Evolutionary conservation across 257 asterid species (phyloP).

Genomic region (Galeopsis tetrahit): DNA sequence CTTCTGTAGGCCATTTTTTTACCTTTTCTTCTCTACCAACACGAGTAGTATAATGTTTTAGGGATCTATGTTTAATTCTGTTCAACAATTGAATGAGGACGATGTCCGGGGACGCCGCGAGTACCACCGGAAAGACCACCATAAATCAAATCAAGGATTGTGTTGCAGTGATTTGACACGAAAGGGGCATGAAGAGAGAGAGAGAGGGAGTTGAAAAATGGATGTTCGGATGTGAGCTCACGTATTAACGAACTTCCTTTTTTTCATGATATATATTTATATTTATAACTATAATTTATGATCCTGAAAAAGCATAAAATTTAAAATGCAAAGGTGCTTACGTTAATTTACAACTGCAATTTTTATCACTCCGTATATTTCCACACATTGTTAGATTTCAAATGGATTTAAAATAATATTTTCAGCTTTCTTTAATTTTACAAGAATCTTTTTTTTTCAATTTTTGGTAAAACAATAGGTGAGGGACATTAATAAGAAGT

Average conservation of each 20-base stretch:
- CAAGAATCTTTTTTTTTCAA: too few species aligned
- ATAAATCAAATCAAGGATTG: background rate
- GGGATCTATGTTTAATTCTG: background rate
- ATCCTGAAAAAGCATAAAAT: background rate
- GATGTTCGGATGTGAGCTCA: constrained; percentile 30
- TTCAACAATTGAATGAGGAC: background rate
- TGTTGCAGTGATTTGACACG: constrained; percentile 2
- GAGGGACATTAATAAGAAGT: too few species aligned
- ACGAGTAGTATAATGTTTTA: background rate
- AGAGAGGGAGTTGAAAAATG: constrained; percentile 19
- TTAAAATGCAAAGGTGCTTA: background rate
- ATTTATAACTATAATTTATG: background rate
- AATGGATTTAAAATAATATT: too few species aligned
- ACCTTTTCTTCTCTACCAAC: background rate
- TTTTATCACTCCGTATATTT: too few species aligned
- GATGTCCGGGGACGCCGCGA: constrained; percentile 30
- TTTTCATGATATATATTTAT: constrained; percentile 23
- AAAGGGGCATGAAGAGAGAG: constrained; percentile 11
- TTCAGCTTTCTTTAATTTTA: too few species aligned
- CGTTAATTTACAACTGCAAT: too few species aligned
- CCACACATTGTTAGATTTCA: too few species aligned
- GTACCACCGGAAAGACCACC: constrained; percentile 31
- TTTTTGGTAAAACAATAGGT: too few species aligned
- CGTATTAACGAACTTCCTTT: constrained; percentile 43
- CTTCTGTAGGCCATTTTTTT: constrained; percentile 65